Conservation (phyloP, 2,329 filamentous ascomycete genomes). For the Tolypocladium endophyticum region DNA sequence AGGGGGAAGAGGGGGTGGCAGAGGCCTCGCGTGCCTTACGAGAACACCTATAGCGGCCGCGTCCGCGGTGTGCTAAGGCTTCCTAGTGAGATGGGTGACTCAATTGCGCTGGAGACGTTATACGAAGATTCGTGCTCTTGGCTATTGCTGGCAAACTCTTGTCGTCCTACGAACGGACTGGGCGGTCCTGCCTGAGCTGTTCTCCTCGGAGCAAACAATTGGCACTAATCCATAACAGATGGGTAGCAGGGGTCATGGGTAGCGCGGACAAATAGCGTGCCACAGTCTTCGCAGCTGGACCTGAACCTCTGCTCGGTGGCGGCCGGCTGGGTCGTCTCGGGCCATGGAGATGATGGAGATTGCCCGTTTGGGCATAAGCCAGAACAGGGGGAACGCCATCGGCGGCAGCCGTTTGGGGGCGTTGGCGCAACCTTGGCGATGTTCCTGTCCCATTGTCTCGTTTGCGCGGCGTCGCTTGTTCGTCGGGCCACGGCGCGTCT, state of each 20-base stretch:
- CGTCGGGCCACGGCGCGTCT: not conserved
- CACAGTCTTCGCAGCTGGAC: not conserved
- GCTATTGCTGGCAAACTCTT: not conserved
- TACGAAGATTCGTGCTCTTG: not conserved
- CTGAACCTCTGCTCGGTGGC: not conserved
- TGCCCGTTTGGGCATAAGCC: not conserved
- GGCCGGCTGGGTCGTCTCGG: not conserved
- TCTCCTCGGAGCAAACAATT: not conserved
- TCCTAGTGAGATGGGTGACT: not conserved
- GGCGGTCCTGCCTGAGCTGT: not conserved
- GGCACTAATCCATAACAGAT: not conserved
- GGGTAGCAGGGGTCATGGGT: not conserved
- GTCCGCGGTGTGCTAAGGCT: not conserved
- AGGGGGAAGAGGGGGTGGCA: not conserved
- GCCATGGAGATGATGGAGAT: not conserved
- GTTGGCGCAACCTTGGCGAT: not conserved
- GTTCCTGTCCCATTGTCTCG: not conserved
- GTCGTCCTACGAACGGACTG: not conserved
- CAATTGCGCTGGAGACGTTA: not conserved
- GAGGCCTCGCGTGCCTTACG: not conserved
- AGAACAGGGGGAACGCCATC: not conserved
- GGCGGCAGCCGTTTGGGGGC: not conserved
- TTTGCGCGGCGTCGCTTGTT: not conserved
- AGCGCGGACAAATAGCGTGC: not conserved
- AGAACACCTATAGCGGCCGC: not conserved